Conservation (phyloP, 139 green algal species). For the Haematococcus lacustris region DNA sequence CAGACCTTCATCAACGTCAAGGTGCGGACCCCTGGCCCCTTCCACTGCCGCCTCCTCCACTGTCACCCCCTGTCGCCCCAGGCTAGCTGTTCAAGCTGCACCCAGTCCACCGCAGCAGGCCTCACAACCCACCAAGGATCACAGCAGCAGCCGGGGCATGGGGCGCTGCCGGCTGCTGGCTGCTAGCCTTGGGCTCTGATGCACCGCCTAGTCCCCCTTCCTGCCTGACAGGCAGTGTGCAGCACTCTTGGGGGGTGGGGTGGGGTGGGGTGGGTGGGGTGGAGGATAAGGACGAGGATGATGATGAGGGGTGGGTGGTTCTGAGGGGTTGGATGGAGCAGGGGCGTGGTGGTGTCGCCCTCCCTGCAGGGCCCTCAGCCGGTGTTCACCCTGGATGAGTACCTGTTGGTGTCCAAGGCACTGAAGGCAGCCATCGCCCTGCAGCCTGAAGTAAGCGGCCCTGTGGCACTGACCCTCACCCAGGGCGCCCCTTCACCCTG, state of each 20-base stretch:
- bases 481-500: too few relatives aligned
- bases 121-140: too few relatives aligned
- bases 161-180: not conserved
- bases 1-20: not conserved
- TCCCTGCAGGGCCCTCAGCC: not conserved
- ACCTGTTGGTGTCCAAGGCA: not conserved
- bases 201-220: not conserved
- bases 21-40: not conserved
- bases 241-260: not conserved
- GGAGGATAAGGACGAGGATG: too few relatives aligned
- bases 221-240: not conserved
- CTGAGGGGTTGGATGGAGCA: too few relatives aligned
- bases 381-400: constrained; percentile 3
- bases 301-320: too few relatives aligned
- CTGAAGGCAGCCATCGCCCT: not conserved
- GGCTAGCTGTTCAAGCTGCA: too few relatives aligned
- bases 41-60: not conserved
- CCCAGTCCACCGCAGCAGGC: too few relatives aligned
- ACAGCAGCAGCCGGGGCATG: too few relatives aligned
- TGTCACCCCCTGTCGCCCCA: not conserved
- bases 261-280: too few relatives aligned
- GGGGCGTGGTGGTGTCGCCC: too few relatives aligned
- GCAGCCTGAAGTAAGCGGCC: not conserved
- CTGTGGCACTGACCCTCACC: too few relatives aligned
- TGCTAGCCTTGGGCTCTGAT: not conserved